phyloP scores from a whole-genome alignment of 2,329 filamentous ascomycete species.

The Ascosphaera apis region DNA sequence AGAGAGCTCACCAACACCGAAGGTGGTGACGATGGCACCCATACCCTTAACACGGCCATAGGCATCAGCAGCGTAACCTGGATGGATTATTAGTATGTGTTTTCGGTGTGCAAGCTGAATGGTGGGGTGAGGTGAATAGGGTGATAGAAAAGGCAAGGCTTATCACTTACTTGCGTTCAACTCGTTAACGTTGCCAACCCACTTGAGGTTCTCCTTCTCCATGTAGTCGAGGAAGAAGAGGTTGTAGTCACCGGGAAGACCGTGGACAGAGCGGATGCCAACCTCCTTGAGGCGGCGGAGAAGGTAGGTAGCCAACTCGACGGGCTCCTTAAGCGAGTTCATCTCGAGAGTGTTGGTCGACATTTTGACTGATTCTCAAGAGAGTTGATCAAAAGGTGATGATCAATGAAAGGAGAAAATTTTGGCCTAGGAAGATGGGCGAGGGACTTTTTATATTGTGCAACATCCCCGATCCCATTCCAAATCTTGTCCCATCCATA shows the following conservation, averaged over 20 bases:
- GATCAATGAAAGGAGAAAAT: background rate
- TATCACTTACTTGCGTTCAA: slow-evolving; percentile 40
- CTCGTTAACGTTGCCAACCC: slow-evolving; percentile 47
- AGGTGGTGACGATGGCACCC: slow-evolving; percentile 45
- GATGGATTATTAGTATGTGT: slow-evolving; percentile 5
- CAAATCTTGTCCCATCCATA: no score
- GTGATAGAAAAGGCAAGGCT: background rate
- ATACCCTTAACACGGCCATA: slow-evolving; percentile 50
- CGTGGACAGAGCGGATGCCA: slow-evolving; percentile 26
- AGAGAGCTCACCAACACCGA: slow-evolving; percentile 46
- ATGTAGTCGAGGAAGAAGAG: slow-evolving; percentile 45
- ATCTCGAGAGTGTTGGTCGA: slow-evolving; percentile 21
- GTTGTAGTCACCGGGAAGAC: slow-evolving; percentile 42
- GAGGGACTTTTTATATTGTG: no score
- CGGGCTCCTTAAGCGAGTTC: slow-evolving; percentile 20
- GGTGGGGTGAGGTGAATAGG: no score
- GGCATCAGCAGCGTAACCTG: slow-evolving; percentile 52
- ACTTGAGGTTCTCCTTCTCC: slow-evolving; percentile 32
- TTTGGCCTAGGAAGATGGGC: no score
- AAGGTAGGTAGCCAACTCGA: slow-evolving; percentile 26
- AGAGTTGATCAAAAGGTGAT: background rate
- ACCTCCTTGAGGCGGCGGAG: slow-evolving; percentile 26
- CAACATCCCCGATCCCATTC: no score
- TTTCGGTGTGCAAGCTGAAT: slow-evolving; percentile 10
- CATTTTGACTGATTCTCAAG: slow-evolving; percentile 7